Percentiles rank a stretch among this genome's conserved stretches.
These are phyloP conservation scores for Chrysanthemum makinoi DNA, from an alignment of 129 eudicot species.

Conservation along the genomic window DNA sequence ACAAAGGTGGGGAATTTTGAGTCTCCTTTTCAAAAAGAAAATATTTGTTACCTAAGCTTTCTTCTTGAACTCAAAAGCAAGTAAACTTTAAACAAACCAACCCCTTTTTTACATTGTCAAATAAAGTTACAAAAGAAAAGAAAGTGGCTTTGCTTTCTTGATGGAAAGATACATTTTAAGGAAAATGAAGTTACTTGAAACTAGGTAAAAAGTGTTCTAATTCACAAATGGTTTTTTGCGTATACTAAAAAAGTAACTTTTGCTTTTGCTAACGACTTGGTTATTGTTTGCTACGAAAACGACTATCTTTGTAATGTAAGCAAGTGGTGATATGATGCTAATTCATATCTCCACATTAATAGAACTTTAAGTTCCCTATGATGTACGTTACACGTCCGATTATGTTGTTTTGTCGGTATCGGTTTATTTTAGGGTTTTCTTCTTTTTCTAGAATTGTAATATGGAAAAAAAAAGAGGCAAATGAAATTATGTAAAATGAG, in stretches of 20 bases:
- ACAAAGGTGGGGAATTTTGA: slow-evolving; percentile 19
- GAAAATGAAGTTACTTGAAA: neutral
- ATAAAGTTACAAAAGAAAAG: slow-evolving; percentile 19
- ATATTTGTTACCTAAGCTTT: slow-evolving; percentile 18
- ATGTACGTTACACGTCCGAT: slow-evolving; percentile 6
- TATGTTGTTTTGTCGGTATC: neutral
- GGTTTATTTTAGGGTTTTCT: neutral
- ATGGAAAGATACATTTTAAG: slow-evolving; percentile 16
- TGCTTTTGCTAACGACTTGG: neutral
- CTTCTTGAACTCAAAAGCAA: slow-evolving; percentile 37
- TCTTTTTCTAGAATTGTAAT: neutral
- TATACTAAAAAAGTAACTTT: neutral
- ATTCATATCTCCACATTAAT: slow-evolving; percentile 17
- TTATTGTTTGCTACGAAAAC: slow-evolving; percentile 1
- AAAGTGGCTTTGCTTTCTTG: slow-evolving; percentile 13
- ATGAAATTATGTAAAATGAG: neutral
- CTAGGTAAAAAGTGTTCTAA: no score
- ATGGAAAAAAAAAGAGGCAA: no score
- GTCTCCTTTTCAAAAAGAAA: neutral
- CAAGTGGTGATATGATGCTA: slow-evolving; percentile 22
- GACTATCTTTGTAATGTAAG: slow-evolving; percentile 13
- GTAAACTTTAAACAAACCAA: slow-evolving; percentile 26
- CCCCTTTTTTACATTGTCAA: slow-evolving; percentile 25
- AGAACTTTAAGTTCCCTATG: neutral
- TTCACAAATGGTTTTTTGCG: neutral